phyloP scores from a whole-genome alignment of 805 yeast genomes.

The Blastobotrys chiropterorum region DNA sequence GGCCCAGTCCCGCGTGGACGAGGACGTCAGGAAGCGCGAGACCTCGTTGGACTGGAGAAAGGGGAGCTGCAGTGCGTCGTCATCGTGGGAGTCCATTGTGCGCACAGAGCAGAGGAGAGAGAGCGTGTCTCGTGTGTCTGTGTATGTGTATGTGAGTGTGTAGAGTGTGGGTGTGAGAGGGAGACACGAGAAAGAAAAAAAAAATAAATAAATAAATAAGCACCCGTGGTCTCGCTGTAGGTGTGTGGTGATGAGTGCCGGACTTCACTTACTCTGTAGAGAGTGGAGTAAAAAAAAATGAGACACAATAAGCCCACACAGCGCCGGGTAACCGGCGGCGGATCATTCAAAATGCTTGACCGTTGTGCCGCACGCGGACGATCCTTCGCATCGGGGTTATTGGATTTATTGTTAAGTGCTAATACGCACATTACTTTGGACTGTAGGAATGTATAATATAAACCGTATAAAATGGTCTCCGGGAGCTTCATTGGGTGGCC shows the following conservation, averaged over 20 bases:
- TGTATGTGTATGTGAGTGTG: not conserved
- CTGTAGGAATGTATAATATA: no score
- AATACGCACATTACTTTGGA: no score
- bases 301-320: no score
- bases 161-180: no score
- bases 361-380: not conserved
- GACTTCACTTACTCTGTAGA: not conserved
- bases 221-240: not conserved
- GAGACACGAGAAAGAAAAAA: not conserved
- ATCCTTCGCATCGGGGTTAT: no score
- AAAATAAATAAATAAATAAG: no score
- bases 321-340: not conserved
- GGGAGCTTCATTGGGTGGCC: no score
- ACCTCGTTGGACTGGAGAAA: slow-evolving; percentile 17
- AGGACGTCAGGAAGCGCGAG: slow-evolving; percentile 14
- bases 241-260: not conserved
- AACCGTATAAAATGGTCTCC: no score
- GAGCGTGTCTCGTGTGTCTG: not conserved
- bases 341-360: not conserved
- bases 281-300: not conserved
- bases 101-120: not conserved
- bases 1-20: not conserved
- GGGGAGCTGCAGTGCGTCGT: slow-evolving; percentile 20
- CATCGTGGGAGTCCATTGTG: not conserved
- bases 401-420: no score